Evolutionary conservation across 306 rosid genomes (phyloP).

Genomic region (Prosopis cineraria): DNA sequence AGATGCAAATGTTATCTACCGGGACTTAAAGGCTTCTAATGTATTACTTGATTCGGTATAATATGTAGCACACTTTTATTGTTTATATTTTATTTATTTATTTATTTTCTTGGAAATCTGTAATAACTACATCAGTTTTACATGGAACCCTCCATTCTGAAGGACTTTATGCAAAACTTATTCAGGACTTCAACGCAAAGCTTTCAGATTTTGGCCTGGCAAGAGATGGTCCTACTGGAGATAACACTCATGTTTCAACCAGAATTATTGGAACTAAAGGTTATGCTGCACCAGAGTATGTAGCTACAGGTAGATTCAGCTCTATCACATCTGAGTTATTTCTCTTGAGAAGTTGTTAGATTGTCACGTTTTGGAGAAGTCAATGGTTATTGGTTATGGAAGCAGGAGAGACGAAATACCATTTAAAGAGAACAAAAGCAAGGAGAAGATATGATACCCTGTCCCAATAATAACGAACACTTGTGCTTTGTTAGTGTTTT

Average conservation of each 20-base stretch:
- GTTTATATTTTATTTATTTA: too few relatives aligned
- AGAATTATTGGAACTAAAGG: slow-evolving; percentile 89
- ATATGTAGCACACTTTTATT: slow-evolving; percentile 28
- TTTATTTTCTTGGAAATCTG: not conserved
- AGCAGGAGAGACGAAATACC: not conserved
- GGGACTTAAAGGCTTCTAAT: slow-evolving; percentile 92
- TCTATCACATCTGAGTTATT: slow-evolving; percentile 3
- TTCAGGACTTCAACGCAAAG: slow-evolving; percentile 78
- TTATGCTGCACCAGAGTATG: slow-evolving; percentile 98
- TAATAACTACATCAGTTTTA: not conserved
- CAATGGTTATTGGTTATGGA: not conserved
- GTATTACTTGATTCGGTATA: slow-evolving; percentile 88
- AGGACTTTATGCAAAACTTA: slow-evolving; percentile 8
- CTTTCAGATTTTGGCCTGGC: slow-evolving; percentile 96
- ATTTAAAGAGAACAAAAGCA: too few relatives aligned
- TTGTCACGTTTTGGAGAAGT: not conserved
- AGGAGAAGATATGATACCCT: too few relatives aligned
- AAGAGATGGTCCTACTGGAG: slow-evolving; percentile 96
- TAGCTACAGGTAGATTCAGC: slow-evolving; percentile 74
- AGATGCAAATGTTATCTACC: slow-evolving; percentile 78
- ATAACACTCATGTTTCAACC: slow-evolving; percentile 93
- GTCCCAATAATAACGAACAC: not conserved
- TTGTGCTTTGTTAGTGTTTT: not conserved
- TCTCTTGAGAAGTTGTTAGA: not conserved
- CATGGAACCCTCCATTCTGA: slow-evolving; percentile 23